A percentile compares a stretch with the other conserved stretches of the same genome.
These are phyloP conservation scores for Oryza australiensis DNA, from an alignment of 176 grass and related monocot species.

Conservation along the genomic window DNA sequence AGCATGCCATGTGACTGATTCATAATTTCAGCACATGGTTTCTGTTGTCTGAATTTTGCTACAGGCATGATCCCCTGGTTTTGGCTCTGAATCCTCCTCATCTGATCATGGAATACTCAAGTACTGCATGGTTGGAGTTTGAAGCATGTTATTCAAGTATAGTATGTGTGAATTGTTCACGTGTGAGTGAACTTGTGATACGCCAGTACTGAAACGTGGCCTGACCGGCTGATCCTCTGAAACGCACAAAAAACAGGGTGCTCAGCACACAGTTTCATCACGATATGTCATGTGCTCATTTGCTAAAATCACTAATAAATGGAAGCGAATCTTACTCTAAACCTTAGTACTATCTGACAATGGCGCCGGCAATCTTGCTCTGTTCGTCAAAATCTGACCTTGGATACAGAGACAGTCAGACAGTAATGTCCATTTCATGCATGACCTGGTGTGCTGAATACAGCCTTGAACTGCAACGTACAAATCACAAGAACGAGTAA, in stretches of 20 bases:
- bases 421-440: too few species aligned
- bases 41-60: slow-evolving; percentile 5
- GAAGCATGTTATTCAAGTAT: background rate
- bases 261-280: too few species aligned
- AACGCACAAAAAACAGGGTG: too few species aligned
- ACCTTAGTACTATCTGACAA: too few species aligned
- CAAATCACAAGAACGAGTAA: background rate
- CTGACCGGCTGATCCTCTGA: too few species aligned
- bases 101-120: background rate
- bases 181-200: too few species aligned
- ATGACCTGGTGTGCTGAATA: too few species aligned
- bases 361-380: too few species aligned
- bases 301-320: background rate
- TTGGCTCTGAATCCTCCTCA: background rate
- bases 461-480: too few species aligned
- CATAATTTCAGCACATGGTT: background rate
- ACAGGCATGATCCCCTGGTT: background rate
- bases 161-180: background rate
- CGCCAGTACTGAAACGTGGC: too few species aligned
- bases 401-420: background rate
- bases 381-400: background rate
- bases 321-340: too few species aligned
- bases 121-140: background rate
- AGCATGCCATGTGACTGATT: background rate
- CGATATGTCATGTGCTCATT: too few species aligned